Percentiles rank a stretch among this genome's conserved stretches.
phyloP scores from a whole-genome alignment of 2,329 filamentous ascomycete species.

The Calonectria hawksworthii region DNA sequence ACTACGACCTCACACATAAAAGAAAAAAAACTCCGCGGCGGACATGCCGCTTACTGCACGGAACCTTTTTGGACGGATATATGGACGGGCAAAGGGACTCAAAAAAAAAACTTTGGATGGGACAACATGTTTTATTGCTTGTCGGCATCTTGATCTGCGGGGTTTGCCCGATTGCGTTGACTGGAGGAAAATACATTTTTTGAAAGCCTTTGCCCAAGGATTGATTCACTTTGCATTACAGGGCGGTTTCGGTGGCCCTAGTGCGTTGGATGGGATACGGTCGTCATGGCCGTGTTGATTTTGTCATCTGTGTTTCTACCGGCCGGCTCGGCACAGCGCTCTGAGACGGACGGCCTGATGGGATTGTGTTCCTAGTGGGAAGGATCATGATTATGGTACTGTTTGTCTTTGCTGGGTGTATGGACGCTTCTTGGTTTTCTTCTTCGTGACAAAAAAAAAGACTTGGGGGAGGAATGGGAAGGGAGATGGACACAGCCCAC shows the following conservation, averaged over 20 bases:
- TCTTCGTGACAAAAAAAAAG: slow-evolving; percentile 26
- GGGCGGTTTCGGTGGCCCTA: slow-evolving; percentile 12
- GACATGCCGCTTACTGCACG: slow-evolving; percentile 38
- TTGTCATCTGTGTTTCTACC: slow-evolving; percentile 34
- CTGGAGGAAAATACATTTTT: slow-evolving; percentile 5
- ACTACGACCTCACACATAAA: slow-evolving; percentile 42
- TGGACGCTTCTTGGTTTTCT: slow-evolving; percentile 33
- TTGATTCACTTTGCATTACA: slow-evolving; percentile 15
- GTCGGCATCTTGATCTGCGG: slow-evolving; percentile 17
- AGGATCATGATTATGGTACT: slow-evolving; percentile 37
- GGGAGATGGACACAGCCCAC: slow-evolving; percentile 32
- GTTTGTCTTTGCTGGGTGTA: slow-evolving; percentile 35
- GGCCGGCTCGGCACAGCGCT: slow-evolving; percentile 32
- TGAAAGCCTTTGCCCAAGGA: neutral
- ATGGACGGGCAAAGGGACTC: slow-evolving; percentile 18
- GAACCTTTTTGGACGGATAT: slow-evolving; percentile 24
- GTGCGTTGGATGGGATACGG: slow-evolving; percentile 18
- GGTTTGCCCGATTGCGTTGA: slow-evolving; percentile 11
- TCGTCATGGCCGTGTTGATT: slow-evolving; percentile 21
- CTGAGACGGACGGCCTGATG: slow-evolving; percentile 38
- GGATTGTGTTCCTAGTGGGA: slow-evolving; percentile 32
- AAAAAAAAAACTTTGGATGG: slow-evolving; percentile 21
- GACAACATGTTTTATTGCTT: slow-evolving; percentile 6
- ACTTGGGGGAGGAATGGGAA: slow-evolving; percentile 26
- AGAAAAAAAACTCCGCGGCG: slow-evolving; percentile 42